These are phyloP conservation scores for Talaromyces atroroseus DNA, from an alignment of 2,329 filamentous ascomycete species.

Conservation along the genomic window DNA sequence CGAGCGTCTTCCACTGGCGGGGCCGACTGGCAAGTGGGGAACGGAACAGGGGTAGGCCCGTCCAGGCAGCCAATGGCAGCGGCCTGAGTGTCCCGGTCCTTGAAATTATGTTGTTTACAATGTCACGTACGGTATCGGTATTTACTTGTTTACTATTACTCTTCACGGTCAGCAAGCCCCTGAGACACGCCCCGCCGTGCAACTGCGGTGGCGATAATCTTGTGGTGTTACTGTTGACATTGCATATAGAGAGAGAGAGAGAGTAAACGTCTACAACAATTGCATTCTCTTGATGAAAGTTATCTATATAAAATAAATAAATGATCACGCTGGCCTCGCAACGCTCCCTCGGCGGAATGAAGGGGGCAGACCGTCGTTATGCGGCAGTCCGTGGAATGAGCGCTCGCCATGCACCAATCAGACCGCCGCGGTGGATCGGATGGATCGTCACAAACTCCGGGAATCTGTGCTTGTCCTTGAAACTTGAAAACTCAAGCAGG, in stretches of 20 bases:
- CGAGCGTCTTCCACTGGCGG: background rate
- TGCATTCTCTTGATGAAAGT: too few relatives aligned
- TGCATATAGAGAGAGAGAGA: too few relatives aligned
- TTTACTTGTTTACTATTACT: background rate
- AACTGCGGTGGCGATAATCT: conserved; percentile 10
- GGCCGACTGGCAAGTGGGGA: background rate
- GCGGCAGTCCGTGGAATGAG: background rate
- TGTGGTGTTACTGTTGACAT: too few relatives aligned
- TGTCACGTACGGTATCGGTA: background rate
- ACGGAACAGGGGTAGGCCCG: conserved; percentile 6
- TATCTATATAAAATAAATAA: too few relatives aligned
- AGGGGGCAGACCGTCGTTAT: background rate
- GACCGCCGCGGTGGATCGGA: too few relatives aligned
- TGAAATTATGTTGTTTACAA: background rate
- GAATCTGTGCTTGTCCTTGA: background rate
- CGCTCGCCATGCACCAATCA: background rate
- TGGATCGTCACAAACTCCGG: background rate
- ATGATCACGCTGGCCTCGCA: background rate
- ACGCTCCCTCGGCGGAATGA: background rate
- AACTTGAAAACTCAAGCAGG: too few relatives aligned
- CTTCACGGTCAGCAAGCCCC: conserved; percentile 12
- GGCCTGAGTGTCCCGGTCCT: background rate
- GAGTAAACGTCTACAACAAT: too few relatives aligned
- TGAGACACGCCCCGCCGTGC: conserved; percentile 13
- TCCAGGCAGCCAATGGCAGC: background rate